phyloP scores from a whole-genome alignment of 2,329 filamentous ascomycete genomes.

The Proliferodiscus dingleyae region DNA sequence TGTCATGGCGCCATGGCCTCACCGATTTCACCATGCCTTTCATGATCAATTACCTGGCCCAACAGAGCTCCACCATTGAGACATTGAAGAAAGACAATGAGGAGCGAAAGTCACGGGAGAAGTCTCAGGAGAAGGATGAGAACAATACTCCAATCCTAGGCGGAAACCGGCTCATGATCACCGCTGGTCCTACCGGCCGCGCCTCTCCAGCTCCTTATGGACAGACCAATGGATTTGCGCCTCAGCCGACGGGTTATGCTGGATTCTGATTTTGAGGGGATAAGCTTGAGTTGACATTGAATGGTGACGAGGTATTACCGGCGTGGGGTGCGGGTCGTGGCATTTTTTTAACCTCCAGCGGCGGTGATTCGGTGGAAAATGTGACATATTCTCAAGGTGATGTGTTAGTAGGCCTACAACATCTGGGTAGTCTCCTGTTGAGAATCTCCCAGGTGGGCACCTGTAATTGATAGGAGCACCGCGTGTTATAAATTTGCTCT shows the following conservation, averaged over 20 bases:
- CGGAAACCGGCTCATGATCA: slow-evolving; percentile 87
- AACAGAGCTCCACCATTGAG: slow-evolving; percentile 83
- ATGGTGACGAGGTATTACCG: slow-evolving; percentile 28
- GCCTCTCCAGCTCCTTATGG: slow-evolving; percentile 59
- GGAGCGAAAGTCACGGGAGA: slow-evolving; percentile 75
- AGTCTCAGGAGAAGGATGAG: slow-evolving; percentile 73
- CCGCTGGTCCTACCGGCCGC: slow-evolving; percentile 66
- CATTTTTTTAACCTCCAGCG: slow-evolving; percentile 25
- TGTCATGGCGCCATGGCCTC: slow-evolving; percentile 94
- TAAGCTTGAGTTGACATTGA: neutral
- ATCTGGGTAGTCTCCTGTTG: slow-evolving; percentile 18
- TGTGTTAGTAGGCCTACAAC: slow-evolving; percentile 29
- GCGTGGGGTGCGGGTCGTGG: slow-evolving; percentile 26
- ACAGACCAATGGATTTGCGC: slow-evolving; percentile 82
- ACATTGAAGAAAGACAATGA: slow-evolving; percentile 92
- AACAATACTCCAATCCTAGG: slow-evolving; percentile 92
- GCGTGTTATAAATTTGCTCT: slow-evolving; percentile 19
- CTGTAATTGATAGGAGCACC: slow-evolving; percentile 31
- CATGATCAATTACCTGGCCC: slow-evolving; percentile 96
- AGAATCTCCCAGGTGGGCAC: slow-evolving; percentile 12
- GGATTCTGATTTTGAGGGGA: slow-evolving; percentile 40
- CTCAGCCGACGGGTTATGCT: slow-evolving; percentile 77
- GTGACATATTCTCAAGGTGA: slow-evolving; percentile 23
- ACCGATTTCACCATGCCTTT: slow-evolving; percentile 99
- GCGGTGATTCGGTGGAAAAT: slow-evolving; percentile 14